phyloP scores from a whole-genome alignment of 805 yeast genomes.

The Teunomyces atbi region DNA sequence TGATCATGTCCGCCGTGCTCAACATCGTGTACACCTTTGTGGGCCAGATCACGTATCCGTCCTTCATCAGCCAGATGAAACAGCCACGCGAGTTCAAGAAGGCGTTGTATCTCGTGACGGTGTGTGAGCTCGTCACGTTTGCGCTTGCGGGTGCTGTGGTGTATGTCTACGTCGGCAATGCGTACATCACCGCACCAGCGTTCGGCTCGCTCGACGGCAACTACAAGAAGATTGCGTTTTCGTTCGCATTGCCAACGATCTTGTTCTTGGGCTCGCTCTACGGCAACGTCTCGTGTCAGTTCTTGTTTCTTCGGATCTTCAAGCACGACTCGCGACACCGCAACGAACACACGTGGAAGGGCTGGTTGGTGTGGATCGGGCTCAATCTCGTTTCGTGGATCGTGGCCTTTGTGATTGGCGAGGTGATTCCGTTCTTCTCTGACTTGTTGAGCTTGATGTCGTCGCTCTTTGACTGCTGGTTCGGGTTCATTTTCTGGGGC shows the following conservation, averaged over 20 bases:
- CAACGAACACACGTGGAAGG: slow-evolving; percentile 45
- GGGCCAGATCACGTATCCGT: slow-evolving; percentile 63
- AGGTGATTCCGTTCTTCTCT: slow-evolving; percentile 63
- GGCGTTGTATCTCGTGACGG: slow-evolving; percentile 52
- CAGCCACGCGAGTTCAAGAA: slow-evolving; percentile 56
- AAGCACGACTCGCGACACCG: slow-evolving; percentile 42
- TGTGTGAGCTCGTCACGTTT: slow-evolving; percentile 48
- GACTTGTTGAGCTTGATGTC: slow-evolving; percentile 58
- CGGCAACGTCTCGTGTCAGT: slow-evolving; percentile 53
- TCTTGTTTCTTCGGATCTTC: slow-evolving; percentile 48
- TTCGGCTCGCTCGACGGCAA: slow-evolving; percentile 49
- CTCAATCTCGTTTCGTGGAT: slow-evolving; percentile 48
- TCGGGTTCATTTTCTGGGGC: slow-evolving; percentile 64
- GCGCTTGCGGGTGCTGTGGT: slow-evolving; percentile 56
- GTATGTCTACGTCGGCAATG: slow-evolving; percentile 57
- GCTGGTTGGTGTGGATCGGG: slow-evolving; percentile 54
- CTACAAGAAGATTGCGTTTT: slow-evolving; percentile 53
- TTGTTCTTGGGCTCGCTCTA: slow-evolving; percentile 56
- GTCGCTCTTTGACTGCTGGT: slow-evolving; percentile 64
- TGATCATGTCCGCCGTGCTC: slow-evolving; percentile 54
- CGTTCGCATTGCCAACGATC: slow-evolving; percentile 62
- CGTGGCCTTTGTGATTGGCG: slow-evolving; percentile 56
- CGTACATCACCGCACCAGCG: slow-evolving; percentile 57
- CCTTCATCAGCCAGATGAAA: slow-evolving; percentile 60
- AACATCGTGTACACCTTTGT: slow-evolving; percentile 64